Conservation (phyloP, 768 basidiomycete species). For the Chiua virens region DNA sequence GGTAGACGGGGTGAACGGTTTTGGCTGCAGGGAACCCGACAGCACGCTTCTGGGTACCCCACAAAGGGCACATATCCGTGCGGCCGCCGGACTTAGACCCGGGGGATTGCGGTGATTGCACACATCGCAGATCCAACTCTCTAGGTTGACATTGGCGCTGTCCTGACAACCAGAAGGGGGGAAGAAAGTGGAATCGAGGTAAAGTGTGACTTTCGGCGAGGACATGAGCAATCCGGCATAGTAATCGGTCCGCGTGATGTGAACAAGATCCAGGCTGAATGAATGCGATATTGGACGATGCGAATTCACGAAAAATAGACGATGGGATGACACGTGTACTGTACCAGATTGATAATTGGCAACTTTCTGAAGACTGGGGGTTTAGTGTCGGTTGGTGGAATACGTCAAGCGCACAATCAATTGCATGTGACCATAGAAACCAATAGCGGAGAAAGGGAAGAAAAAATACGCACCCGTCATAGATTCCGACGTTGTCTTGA, state of each 20-base stretch:
- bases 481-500: conserved; percentile 85
- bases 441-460: background rate
- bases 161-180: conserved; percentile 28
- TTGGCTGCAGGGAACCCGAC: conserved; percentile 24
- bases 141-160: conserved; percentile 36
- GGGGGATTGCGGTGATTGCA: conserved; percentile 84
- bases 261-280: conserved; percentile 63
- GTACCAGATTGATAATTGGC: conserved; percentile 75
- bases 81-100: conserved; percentile 65
- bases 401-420: conserved; percentile 14
- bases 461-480: conserved; percentile 71
- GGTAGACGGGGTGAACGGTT: conserved; percentile 36
- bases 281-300: conserved; percentile 52
- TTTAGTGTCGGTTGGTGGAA: conserved; percentile 33
- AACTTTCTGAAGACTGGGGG: conserved; percentile 74
- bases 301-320: conserved; percentile 77
- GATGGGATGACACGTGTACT: conserved; percentile 74
- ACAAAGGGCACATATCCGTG: conserved; percentile 76
- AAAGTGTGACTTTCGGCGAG: conserved; percentile 83
- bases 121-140: conserved; percentile 85
- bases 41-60: conserved; percentile 64
- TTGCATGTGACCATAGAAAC: conserved; percentile 17
- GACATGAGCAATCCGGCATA: conserved; percentile 91
- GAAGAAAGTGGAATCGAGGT: conserved; percentile 44
- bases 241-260: conserved; percentile 75